Percentiles rank a stretch among this genome's conserved stretches.
Evolutionary conservation across 129 eudicot species (phyloP).

Genomic region (Heracleum sosnowskyi): DNA sequence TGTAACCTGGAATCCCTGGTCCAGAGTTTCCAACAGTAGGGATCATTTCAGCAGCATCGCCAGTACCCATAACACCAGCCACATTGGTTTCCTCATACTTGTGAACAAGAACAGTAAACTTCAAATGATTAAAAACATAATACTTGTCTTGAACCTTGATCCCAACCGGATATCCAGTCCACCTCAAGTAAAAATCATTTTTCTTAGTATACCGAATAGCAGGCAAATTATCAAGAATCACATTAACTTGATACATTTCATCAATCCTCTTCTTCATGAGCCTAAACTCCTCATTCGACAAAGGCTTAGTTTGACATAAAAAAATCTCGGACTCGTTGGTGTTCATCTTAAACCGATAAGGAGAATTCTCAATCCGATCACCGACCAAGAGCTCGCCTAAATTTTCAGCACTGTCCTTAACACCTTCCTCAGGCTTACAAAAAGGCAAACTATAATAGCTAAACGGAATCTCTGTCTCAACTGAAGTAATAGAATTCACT

Average conservation of each 20-base stretch:
- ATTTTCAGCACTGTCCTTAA: constrained; percentile 82
- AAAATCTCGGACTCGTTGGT: constrained; percentile 55
- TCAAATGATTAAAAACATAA: constrained; percentile 69
- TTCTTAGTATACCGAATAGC: constrained; percentile 64
- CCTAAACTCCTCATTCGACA: constrained; percentile 51
- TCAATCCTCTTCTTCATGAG: constrained; percentile 63
- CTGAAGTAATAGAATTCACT: constrained; percentile 80
- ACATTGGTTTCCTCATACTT: constrained; percentile 70
- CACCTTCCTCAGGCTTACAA: constrained; percentile 67
- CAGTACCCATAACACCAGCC: constrained; percentile 81
- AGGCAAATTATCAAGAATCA: constrained; percentile 73
- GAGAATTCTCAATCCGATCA: constrained; percentile 78
- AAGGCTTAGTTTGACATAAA: constrained; percentile 64
- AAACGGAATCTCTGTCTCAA: constrained; percentile 74
- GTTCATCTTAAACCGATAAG: constrained; percentile 68
- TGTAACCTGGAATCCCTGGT: constrained; percentile 56
- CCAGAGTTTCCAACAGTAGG: constrained; percentile 46
- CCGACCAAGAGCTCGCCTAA: constrained; percentile 85
- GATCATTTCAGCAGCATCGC: constrained; percentile 79
- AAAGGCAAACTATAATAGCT: constrained; percentile 79
- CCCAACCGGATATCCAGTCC: constrained; percentile 86
- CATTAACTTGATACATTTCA: constrained; percentile 82
- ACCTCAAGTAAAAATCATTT: constrained; percentile 52
- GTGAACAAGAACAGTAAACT: constrained; percentile 71
- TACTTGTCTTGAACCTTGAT: constrained; percentile 56